A percentile compares a stretch with the other conserved stretches of the same genome.
phyloP scores from a whole-genome alignment of 202 grass and related monocot genomes.

The Cymbopogon flexuosus region DNA sequence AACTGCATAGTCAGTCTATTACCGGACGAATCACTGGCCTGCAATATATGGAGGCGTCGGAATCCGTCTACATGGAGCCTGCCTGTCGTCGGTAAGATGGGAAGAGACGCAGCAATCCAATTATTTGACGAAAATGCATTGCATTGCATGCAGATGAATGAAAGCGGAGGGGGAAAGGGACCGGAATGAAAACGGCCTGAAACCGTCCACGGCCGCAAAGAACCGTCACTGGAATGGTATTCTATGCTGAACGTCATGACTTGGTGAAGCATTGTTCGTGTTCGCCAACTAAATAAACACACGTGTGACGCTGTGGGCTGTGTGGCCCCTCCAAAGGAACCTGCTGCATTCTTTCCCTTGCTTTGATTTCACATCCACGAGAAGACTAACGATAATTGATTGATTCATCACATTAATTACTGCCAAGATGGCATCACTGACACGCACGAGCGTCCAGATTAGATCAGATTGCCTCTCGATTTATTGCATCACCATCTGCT shows the following conservation, averaged over 20 bases:
- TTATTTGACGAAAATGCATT: constrained; percentile 5
- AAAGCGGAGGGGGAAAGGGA: not conserved
- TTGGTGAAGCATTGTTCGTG: not conserved
- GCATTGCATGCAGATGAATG: not conserved
- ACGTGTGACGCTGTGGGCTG: not conserved
- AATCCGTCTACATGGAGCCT: not conserved
- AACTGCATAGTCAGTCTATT: too few relatives aligned
- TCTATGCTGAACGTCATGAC: constrained; percentile 22
- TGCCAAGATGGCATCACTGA: not conserved
- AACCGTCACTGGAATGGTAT: not conserved
- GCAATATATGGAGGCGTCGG: not conserved
- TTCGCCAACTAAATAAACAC: not conserved
- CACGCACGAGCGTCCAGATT: too few relatives aligned
- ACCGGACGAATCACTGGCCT: not conserved
- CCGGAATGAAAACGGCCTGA: constrained; percentile 17
- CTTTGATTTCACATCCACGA: constrained; percentile 9
- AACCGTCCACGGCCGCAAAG: not conserved
- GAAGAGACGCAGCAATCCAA: not conserved
- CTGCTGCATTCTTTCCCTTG: not conserved
- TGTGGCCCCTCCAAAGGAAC: not conserved
- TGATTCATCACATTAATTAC: not conserved
- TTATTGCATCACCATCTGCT: too few relatives aligned
- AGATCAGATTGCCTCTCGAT: too few relatives aligned
- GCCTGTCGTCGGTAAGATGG: not conserved
- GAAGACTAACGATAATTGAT: not conserved